Evolutionary conservation across 2,329 filamentous ascomycete genomes (phyloP), one percentile per base, ranked within the genome.

Genomic region (Spiromastix sp.): DNA sequence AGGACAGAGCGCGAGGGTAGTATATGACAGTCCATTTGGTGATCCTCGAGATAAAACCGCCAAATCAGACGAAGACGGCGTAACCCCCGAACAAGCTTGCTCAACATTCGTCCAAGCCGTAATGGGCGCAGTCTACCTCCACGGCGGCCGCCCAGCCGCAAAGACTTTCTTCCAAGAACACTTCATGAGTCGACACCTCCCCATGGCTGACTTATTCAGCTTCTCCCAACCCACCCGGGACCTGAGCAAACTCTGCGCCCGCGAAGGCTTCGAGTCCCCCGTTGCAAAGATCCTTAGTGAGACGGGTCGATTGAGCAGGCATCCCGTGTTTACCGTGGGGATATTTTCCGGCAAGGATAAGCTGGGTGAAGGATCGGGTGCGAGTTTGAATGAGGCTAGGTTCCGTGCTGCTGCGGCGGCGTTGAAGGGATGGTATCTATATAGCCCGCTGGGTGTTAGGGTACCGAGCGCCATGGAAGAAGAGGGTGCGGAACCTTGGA

Each of bases 381-480:
- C 80, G 32, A 87, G 74, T 59, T 66, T 96, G 38, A 71, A 85
- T 46, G 74, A 85, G 50, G 89, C 83, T 20, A 76, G 85, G 44
- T 71, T 74, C 44, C 74, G 84, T 57, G 91, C 91, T 13, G 77
- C 84, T 24, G 87, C 93, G 51, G 79, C 81, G 43, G 79, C 86
- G 12, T 68, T 98, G 53, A 93, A 94, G 70, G 72, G 80, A 4
- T 98, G 91, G 91, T 98, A 98, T 61, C 68, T 98, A 35, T 98
- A 98, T 67, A 87, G 79, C 57, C 89, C 91, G 1, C 54, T 72
- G 47, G 63, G 74, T 44, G 72, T 77, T 32, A 70, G 71, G 39
- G 67, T 85, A 42, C 81, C 81, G 16, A 84, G 80, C 54, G 77
- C 83, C 44, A 80, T 74, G 65, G 69, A 81, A 46, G 66, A 70